Conservation (phyloP, 192 early-diverging fungal genomes). For the Backusella westeae region DNA sequence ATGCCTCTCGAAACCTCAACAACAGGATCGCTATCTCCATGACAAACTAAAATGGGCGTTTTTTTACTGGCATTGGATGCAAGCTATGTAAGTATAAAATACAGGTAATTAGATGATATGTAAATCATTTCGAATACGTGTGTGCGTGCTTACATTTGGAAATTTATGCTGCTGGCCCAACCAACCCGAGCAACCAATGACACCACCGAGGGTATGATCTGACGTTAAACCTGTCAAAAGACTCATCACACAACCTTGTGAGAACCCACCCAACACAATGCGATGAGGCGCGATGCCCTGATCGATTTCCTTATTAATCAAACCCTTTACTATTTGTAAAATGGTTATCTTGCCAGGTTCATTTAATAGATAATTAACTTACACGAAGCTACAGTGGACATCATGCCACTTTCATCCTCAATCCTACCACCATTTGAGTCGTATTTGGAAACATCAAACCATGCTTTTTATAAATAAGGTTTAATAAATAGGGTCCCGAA, state of each 20-base stretch:
- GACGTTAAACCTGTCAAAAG: slow-evolving; percentile 71
- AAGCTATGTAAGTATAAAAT: slow-evolving; percentile 27
- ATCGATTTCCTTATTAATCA: slow-evolving; percentile 75
- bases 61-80: slow-evolving; percentile 56
- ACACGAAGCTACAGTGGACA: slow-evolving; percentile 50
- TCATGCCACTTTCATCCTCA: slow-evolving; percentile 76
- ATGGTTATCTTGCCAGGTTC: not conserved
- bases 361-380: not conserved
- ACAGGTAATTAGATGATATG: not conserved
- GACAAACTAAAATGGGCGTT: slow-evolving; percentile 82
- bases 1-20: slow-evolving; percentile 74
- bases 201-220: slow-evolving; percentile 65
- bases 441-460: slow-evolving; percentile 79
- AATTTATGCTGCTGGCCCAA: slow-evolving; percentile 59
- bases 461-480: slow-evolving; percentile 34
- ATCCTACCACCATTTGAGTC: slow-evolving; percentile 38
- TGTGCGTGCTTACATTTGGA: slow-evolving; percentile 31
- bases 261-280: slow-evolving; percentile 94
- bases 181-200: slow-evolving; percentile 79
- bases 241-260: slow-evolving; percentile 79
- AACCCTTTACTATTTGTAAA: slow-evolving; percentile 40
- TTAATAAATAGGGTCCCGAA: not conserved
- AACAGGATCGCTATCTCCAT: slow-evolving; percentile 77
- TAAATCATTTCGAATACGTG: not conserved
- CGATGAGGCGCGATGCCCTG: slow-evolving; percentile 73